Conservation (phyloP, 495 filamentous ascomycete species). For the Clohesyomyces aquaticus region DNA sequence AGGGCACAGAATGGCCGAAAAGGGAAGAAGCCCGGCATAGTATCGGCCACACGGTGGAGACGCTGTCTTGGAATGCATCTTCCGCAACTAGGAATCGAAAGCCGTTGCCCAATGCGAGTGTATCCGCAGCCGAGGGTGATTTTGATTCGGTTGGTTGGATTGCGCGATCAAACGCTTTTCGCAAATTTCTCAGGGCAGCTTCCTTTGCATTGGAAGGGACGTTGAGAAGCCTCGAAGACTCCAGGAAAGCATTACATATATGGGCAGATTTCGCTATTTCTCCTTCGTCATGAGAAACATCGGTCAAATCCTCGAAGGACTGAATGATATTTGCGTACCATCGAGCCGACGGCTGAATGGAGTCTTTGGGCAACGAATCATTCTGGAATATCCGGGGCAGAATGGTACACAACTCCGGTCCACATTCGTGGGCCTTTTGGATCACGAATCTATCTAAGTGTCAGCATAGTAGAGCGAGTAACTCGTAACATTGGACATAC, state of each 20-base stretch:
- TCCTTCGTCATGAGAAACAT: not conserved
- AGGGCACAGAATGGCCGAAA: constrained; percentile 22
- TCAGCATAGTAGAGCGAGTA: constrained; percentile 7
- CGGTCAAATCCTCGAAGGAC: constrained; percentile 15
- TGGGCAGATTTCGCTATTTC: constrained; percentile 8
- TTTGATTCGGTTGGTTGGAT: not conserved
- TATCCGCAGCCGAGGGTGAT: constrained; percentile 1
- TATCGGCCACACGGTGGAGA: constrained; percentile 23
- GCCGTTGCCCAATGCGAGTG: constrained; percentile 30
- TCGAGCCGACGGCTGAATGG: constrained; percentile 9
- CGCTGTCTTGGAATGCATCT: not conserved
- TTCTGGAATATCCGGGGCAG: constrained; percentile 22
- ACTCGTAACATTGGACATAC: constrained; percentile 50
- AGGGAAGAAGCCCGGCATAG: constrained; percentile 21
- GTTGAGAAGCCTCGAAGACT: constrained; percentile 5
- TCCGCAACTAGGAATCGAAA: constrained; percentile 27
- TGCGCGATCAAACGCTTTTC: constrained; percentile 5
- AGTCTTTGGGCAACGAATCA: constrained; percentile 4
- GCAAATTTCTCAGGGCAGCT: constrained; percentile 2
- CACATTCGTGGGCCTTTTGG: constrained; percentile 34
- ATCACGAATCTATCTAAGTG: constrained; percentile 31
- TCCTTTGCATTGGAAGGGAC: constrained; percentile 11
- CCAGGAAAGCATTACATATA: constrained; percentile 26
- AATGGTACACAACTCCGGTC: constrained; percentile 24
- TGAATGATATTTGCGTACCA: constrained; percentile 19